Base-by-base conservation (phyloP, 768 basidiomycete genomes). In the Scleroderma citrinum region DNA sequence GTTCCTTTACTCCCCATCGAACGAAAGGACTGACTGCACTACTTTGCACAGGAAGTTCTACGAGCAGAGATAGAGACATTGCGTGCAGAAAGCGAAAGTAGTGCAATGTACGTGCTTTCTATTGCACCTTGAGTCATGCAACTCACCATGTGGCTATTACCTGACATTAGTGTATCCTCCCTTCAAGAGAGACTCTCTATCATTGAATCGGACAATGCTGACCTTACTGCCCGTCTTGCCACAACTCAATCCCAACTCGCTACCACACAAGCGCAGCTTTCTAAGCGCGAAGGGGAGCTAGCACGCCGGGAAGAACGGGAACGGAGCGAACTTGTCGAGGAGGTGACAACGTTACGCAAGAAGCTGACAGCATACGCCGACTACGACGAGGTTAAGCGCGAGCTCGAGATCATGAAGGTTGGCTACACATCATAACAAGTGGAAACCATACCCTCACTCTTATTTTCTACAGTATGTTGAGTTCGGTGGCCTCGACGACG, bases 381-480 rank as follows among this genome's bases (percentile, higher is more conserved):
- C 66, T 98, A 99, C 59, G 95, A 98, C 59, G 94, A 98, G 70
- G 83, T 98, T 61, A 98, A 98, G 71, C 85, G 96, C 23, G 96
- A 99, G 65, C 76, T 99, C 24, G 93, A 93, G 61, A 98, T 99
- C 55, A 90, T 98, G 91, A 97, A 99, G 82, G 96, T n/a, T 90
- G 43, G 40, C 70, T 60, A 5, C 21, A 11, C 7, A 2, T 31
- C n/a, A 8, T n/a, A 10, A 4, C 14, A 20, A 17, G 7, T 17
- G 42, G 24, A 2, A 21, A 21, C 21, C 19, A 14, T 12, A 12
- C 44, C 50, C 42, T 39, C 29, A 20, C 24, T 29, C 42, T 7
- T 37, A 19, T 26, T 44, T 37, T 21, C 24, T 43, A 26, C 57
- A 98, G 96, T 97, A 86, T 57, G 94, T 99, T 50, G 95, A 98